phyloP scores from a whole-genome alignment of 2,329 filamentous ascomycete genomes.

The Ascochyta lentis region DNA sequence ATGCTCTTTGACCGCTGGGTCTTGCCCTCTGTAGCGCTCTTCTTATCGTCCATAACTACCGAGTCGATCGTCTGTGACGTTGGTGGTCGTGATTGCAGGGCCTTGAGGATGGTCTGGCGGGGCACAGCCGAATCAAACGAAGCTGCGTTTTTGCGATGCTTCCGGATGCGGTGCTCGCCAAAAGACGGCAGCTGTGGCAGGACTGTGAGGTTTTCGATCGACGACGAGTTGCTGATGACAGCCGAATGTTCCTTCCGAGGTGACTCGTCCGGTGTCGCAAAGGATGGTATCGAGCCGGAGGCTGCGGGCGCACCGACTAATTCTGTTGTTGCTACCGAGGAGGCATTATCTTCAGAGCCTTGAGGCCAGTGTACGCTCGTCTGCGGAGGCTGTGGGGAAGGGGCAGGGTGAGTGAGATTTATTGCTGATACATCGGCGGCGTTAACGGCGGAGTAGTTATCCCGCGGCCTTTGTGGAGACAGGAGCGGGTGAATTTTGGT shows the following conservation, averaged over 20 bases:
- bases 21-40: constrained; percentile 43
- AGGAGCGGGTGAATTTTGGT: constrained; percentile 44
- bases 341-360: constrained; percentile 36
- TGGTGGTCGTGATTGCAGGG: constrained; percentile 68
- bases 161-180: constrained; percentile 45
- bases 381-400: constrained; percentile 33
- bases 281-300: constrained; percentile 24
- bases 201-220: constrained; percentile 45
- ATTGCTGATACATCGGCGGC: constrained; percentile 34
- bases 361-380: constrained; percentile 32
- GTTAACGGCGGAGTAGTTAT: constrained; percentile 44
- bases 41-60: constrained; percentile 59
- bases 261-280: constrained; percentile 36
- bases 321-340: constrained; percentile 36
- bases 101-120: constrained; percentile 83
- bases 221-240: constrained; percentile 40
- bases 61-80: constrained; percentile 67
- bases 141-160: constrained; percentile 50
- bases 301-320: constrained; percentile 37
- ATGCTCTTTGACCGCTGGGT: constrained; percentile 38
- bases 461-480: constrained; percentile 39
- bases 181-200: constrained; percentile 45
- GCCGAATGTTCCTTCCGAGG: constrained; percentile 27
- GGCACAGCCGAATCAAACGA: constrained; percentile 71
- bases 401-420: constrained; percentile 34